Percentiles rank a stretch among this genome's conserved stretches.
Evolutionary conservation across 2,329 filamentous ascomycete species (phyloP).

Genomic region (Fusarium luffae): DNA sequence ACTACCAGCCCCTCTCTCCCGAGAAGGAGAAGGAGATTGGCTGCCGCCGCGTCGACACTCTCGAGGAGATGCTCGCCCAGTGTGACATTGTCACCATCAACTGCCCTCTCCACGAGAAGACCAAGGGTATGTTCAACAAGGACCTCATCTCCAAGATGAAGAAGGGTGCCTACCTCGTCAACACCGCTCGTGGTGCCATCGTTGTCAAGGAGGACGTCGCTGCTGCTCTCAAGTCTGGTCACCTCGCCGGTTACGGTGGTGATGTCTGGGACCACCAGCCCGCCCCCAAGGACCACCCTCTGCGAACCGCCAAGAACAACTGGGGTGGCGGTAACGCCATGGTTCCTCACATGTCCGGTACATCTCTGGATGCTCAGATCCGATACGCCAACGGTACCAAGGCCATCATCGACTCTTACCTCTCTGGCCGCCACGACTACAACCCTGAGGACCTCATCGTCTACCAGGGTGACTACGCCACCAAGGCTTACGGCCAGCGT

Average conservation of each 20-base stretch:
- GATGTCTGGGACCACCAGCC: constrained; percentile 99
- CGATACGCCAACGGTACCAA: constrained; percentile 90
- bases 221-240: constrained; percentile 88
- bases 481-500: constrained; percentile 89
- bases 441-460: constrained; percentile 91
- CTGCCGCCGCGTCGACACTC: constrained; percentile 84
- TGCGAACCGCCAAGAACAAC: constrained; percentile 92
- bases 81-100: constrained; percentile 99
- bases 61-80: constrained; percentile 94
- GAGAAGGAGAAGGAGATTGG: constrained; percentile 97
- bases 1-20: constrained; percentile 92
- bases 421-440: constrained; percentile 89
- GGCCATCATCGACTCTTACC: constrained; percentile 91
- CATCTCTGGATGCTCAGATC: constrained; percentile 97
- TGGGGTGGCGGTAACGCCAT: constrained; percentile 98
- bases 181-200: constrained; percentile 98
- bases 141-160: constrained; percentile 99
- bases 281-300: constrained; percentile 89
- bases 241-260: constrained; percentile 88
- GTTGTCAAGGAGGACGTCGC: constrained; percentile 99
- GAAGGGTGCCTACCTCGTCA: constrained; percentile 95
- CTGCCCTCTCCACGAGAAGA: constrained; percentile 99
- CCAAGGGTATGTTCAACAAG: constrained; percentile 96
- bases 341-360: constrained; percentile 99
- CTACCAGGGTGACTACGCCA: constrained; percentile 89